phyloP scores from a whole-genome alignment of 306 rosid species.

The Prinsepia uniflora region DNA sequence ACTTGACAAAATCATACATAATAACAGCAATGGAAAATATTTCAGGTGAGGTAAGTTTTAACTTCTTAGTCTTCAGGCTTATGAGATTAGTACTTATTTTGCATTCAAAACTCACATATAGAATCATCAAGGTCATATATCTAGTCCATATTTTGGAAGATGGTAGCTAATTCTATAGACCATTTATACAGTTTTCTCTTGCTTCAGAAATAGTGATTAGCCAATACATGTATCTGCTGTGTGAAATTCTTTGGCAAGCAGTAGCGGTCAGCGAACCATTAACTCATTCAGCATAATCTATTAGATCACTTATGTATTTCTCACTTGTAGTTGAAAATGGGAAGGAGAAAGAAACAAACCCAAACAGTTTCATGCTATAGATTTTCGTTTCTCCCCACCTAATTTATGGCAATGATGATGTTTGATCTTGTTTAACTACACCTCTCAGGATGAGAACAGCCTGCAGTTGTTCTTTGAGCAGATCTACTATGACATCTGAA shows the following conservation, averaged over 20 bases:
- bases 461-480: too few species aligned
- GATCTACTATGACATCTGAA: too few species aligned
- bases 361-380: background rate
- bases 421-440: too few species aligned
- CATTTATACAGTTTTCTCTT: background rate
- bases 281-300: background rate
- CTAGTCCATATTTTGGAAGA: background rate
- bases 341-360: too few species aligned
- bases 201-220: background rate
- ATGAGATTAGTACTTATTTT: slow-evolving; percentile 5
- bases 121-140: background rate
- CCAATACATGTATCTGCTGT: background rate
- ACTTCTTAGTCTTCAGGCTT: slow-evolving; percentile 10
- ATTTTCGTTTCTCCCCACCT: background rate
- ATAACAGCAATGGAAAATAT: slow-evolving; percentile 19
- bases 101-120: background rate
- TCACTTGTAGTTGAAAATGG: background rate
- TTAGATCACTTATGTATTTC: background rate
- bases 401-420: too few species aligned
- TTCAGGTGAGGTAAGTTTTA: slow-evolving; percentile 23
- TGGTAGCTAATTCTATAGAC: background rate
- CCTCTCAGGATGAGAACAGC: too few species aligned
- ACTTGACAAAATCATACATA: slow-evolving; percentile 19
- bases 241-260: background rate
- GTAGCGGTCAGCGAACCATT: background rate